Conservation (phyloP, 768 basidiomycete genomes). For the Boletus coccyginus region DNA sequence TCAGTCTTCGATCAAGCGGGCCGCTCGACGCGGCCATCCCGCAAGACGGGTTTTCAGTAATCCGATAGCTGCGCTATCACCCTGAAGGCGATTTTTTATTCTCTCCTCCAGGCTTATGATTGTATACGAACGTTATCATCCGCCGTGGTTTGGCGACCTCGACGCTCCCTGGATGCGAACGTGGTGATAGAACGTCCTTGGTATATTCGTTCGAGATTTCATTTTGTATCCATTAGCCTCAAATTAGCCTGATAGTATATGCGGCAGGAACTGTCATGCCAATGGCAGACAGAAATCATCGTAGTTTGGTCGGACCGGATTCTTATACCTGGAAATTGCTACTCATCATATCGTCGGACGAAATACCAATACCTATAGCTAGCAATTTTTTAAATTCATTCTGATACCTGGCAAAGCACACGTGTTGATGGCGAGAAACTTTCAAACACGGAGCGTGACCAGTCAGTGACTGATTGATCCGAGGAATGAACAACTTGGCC, state of each 20-base stretch:
- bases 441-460: too few relatives aligned
- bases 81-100: slow-evolving; percentile 2
- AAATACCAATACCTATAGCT: too few relatives aligned
- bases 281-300: neutral
- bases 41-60: slow-evolving; percentile 23
- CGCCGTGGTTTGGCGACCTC: slow-evolving; percentile 1
- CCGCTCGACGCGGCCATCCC: slow-evolving; percentile 22
- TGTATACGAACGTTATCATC: slow-evolving; percentile 6
- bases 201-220: neutral
- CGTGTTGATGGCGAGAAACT: neutral
- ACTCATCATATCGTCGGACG: neutral
- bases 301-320: neutral
- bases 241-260: slow-evolving; percentile 14
- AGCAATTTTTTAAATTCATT: neutral
- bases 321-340: neutral
- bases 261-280: neutral
- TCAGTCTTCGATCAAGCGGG: slow-evolving; percentile 23
- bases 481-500: too few relatives aligned
- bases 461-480: too few relatives aligned
- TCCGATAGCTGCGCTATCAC: slow-evolving; percentile 12
- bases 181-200: slow-evolving; percentile 1
- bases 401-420: neutral
- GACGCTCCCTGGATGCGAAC: slow-evolving; percentile 14
- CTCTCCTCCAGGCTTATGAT: slow-evolving; percentile 2
- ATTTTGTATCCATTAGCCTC: slow-evolving; percentile 20